Conservation (phyloP, 2,329 filamentous ascomycete genomes). For the Coniochaeta sp. region DNA sequence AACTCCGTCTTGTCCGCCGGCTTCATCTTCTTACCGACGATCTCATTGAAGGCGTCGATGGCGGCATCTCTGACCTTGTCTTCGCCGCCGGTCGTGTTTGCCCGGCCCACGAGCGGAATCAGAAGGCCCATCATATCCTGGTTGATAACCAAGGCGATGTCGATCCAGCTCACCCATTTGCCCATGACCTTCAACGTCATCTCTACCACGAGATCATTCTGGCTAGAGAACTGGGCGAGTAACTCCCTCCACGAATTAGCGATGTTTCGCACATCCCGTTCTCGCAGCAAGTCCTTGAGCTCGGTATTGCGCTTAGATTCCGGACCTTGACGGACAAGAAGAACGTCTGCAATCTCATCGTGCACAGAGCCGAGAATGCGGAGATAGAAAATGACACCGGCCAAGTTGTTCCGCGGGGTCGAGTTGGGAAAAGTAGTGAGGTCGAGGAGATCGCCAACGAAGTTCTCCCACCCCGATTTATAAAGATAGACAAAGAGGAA, state of each 20-base stretch:
- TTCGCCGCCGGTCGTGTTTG: slow-evolving; percentile 51
- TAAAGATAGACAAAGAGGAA: slow-evolving; percentile 89
- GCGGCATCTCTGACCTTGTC: slow-evolving; percentile 85
- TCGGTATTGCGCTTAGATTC: slow-evolving; percentile 83
- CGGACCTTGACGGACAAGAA: slow-evolving; percentile 68
- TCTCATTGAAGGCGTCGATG: slow-evolving; percentile 91
- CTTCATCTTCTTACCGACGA: slow-evolving; percentile 97
- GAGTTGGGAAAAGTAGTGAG: slow-evolving; percentile 61
- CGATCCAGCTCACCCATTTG: slow-evolving; percentile 98
- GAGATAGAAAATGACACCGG: slow-evolving; percentile 79
- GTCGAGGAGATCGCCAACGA: slow-evolving; percentile 82
- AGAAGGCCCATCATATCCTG: slow-evolving; percentile 78
- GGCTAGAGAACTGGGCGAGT: slow-evolving; percentile 65
- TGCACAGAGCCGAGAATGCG: slow-evolving; percentile 85
- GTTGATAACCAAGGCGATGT: slow-evolving; percentile 89
- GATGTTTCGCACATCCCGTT: slow-evolving; percentile 82
- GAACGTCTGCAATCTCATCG: slow-evolving; percentile 92
- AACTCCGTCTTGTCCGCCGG: slow-evolving; percentile 87
- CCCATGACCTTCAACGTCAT: slow-evolving; percentile 87
- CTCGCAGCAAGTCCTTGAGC: slow-evolving; percentile 84
- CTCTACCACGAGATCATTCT: slow-evolving; percentile 69
- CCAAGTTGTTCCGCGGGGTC: slow-evolving; percentile 57
- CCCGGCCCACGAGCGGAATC: slow-evolving; percentile 78
- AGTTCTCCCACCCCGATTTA: slow-evolving; percentile 75
- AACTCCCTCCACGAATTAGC: slow-evolving; percentile 89